Evolutionary conservation across 371 early-diverging fungal genomes (phyloP), one percentile per base, ranked within the genome.

Genomic region (Rhizomucor miehei): DNA sequence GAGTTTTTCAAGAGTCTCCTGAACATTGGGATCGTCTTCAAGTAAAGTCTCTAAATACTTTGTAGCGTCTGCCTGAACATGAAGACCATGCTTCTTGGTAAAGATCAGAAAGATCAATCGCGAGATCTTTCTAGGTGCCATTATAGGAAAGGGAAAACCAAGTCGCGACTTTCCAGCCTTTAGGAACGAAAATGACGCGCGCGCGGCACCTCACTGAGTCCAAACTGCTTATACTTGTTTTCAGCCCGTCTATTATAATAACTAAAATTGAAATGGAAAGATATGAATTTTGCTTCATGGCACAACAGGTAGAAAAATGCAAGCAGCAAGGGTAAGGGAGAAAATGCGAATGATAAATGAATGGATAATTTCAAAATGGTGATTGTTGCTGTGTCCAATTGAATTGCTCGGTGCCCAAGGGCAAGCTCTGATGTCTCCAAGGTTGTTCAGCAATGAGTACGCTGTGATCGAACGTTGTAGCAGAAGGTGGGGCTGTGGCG

Each of bases 61-160:
- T 6, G 81, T 63, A 1, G 93, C 88, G 60, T 90, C 91, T 6
- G 77, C 77, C 44, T 85, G 80, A 6, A 92, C 61, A 44, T 86
- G 81, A 20, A 91, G 79, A 38, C 88, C 85, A 71, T 87, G 78
- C 41, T 84, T 85, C 51, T 84, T 80, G 5, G 89, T 85, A 54
- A 92, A 82, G 16, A 79, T 56, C 21, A 63, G 63, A 39, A 64
- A 81, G 37, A 79, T 73, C 35, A 29, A 24, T 29, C 48, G 6
- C 17, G 48, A 48, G 19, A 41, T 41, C 19, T 41, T 41, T 41
- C 41, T 29, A 8, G 29, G 29, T 8, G 29, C 29, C 29, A 29
- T 29, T 29, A 8, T 8, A 29, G 29, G 8, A 29, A 29, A 8
- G 8, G 29, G 29, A 29, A 29, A 29, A 29, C n/a, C 3, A 29